Conservation (phyloP, 495 filamentous ascomycete species). For the Aspergillus avenaceus region DNA sequence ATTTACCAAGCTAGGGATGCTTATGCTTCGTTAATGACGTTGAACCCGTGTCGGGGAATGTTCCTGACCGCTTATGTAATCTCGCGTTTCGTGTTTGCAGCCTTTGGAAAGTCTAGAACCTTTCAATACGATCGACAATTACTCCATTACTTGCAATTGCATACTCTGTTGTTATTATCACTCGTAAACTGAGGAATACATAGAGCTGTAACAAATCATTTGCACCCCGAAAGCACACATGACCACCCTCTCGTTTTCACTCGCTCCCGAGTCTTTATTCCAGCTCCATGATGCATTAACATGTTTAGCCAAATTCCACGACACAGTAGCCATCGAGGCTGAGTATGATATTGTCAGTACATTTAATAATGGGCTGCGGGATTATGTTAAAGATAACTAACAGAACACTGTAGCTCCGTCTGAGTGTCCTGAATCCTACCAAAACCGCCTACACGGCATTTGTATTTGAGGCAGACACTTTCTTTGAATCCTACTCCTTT, state of each 20-base stretch:
- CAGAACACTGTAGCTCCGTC: slow-evolving; percentile 52
- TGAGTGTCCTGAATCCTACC: slow-evolving; percentile 85
- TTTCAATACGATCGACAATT: not conserved
- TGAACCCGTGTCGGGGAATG: no score
- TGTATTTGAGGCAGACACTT: slow-evolving; percentile 63
- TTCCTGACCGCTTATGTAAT: slow-evolving; percentile 27
- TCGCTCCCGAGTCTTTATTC: slow-evolving; percentile 68
- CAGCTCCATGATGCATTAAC: slow-evolving; percentile 78
- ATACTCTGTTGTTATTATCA: no score
- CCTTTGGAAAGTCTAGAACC: not conserved
- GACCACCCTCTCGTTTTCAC: slow-evolving; percentile 72
- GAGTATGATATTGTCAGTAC: slow-evolving; percentile 60
- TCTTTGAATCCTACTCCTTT: slow-evolving; percentile 72
- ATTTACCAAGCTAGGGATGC: not conserved
- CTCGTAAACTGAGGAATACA: no score
- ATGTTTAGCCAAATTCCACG: slow-evolving; percentile 89
- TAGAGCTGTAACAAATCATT: not conserved
- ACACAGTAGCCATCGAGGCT: slow-evolving; percentile 83
- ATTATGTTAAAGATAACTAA: slow-evolving; percentile 3
- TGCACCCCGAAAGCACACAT: slow-evolving; percentile 32
- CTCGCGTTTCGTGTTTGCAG: slow-evolving; percentile 12
- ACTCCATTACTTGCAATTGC: no score
- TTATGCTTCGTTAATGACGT: not conserved
- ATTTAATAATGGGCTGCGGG: not conserved
- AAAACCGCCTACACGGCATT: slow-evolving; percentile 91